Evolutionary conservation across 257 asterid species (phyloP), one percentile per base, ranked within the genome.

Genomic region (Solanum chiquidenum): DNA sequence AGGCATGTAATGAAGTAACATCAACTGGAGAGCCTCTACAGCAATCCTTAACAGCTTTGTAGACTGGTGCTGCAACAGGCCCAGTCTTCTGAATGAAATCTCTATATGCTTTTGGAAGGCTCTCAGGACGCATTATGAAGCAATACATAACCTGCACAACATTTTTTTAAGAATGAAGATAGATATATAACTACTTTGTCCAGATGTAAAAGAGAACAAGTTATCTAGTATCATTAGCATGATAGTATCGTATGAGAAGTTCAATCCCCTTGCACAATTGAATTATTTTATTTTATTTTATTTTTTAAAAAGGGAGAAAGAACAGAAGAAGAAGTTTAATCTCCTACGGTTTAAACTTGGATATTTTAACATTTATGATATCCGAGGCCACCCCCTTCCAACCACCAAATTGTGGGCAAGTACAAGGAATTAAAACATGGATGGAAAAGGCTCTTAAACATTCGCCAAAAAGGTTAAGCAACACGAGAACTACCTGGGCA

Each of bases 51-150:
- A 97, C 99, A 87, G 98, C 98, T 89, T 94, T 94, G 95, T 97
- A 97, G 42, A 96, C 98, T 42, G 98, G 98, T 62, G 96, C 95
- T 68, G 97, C 96, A 72, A 97, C 99, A 46, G 99, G 99, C 88
- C 99, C 99, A 73, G 99, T 97, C 92, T 97, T 97, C 93, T 97
- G 99, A 88, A 97, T 97, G 91, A 96, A 97, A 84, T 97, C 98
- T 93, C 93, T 98, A 92, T 97, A 97, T 89, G 99, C 90, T 92
- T 96, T 94, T 52, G 98, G 99, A 93, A 96, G 92, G 93, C 98
- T 97, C 95, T 97, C 99, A 83, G 99, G 99, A 77, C 98, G 99
- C 99, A 97, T 97, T 42, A 97, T 95, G 89, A 97, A 97, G 87
- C 98, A 94, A 90, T 97, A 97, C 99, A 97, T 97, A 89, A 97